phyloP scores from a whole-genome alignment of 805 yeast species.

The Brettanomyces sp. region DNA sequence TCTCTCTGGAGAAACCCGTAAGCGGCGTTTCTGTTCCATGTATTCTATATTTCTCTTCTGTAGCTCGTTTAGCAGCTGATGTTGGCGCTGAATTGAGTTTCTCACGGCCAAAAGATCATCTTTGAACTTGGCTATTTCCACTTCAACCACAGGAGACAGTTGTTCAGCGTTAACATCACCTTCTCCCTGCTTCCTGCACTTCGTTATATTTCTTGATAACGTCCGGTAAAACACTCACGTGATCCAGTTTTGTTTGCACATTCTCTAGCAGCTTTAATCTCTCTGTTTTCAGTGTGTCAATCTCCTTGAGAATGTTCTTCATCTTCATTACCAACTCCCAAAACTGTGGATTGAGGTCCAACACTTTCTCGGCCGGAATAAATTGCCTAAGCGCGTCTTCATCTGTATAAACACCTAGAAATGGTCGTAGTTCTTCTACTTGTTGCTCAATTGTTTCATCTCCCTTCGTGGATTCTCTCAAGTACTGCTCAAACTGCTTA shows the following conservation, averaged over 20 bases:
- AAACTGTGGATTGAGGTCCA: slow-evolving; percentile 25
- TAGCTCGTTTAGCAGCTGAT: slow-evolving; percentile 19
- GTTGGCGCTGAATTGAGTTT: slow-evolving; percentile 29
- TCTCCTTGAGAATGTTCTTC: slow-evolving; percentile 24
- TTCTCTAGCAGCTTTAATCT: slow-evolving; percentile 32
- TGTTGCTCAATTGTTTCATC: slow-evolving; percentile 44
- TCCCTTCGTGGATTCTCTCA: slow-evolving; percentile 50
- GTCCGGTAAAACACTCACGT: slow-evolving; percentile 34
- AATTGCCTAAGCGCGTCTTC: slow-evolving; percentile 22
- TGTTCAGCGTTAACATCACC: slow-evolving; percentile 19
- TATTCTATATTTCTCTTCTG: slow-evolving; percentile 30
- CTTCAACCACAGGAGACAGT: slow-evolving; percentile 31
- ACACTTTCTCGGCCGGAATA: slow-evolving; percentile 33
- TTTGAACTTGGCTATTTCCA: slow-evolving; percentile 37
- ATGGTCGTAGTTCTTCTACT: slow-evolving; percentile 38
- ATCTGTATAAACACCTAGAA: slow-evolving; percentile 30
- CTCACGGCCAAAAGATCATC: slow-evolving; percentile 41
- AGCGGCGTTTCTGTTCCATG: slow-evolving; percentile 24
- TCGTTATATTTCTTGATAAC: slow-evolving; percentile 7
- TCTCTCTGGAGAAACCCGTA: slow-evolving; percentile 26
- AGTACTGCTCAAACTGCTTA: slow-evolving; percentile 35
- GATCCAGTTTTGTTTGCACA: slow-evolving; percentile 35
- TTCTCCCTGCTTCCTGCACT: slow-evolving; percentile 30
- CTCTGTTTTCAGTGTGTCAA: slow-evolving; percentile 24
- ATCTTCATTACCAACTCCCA: slow-evolving; percentile 26